These are phyloP conservation scores for Cerioporus squamosus DNA, from an alignment of 1,284 basidiomycete genomes.

Conservation along the genomic window DNA sequence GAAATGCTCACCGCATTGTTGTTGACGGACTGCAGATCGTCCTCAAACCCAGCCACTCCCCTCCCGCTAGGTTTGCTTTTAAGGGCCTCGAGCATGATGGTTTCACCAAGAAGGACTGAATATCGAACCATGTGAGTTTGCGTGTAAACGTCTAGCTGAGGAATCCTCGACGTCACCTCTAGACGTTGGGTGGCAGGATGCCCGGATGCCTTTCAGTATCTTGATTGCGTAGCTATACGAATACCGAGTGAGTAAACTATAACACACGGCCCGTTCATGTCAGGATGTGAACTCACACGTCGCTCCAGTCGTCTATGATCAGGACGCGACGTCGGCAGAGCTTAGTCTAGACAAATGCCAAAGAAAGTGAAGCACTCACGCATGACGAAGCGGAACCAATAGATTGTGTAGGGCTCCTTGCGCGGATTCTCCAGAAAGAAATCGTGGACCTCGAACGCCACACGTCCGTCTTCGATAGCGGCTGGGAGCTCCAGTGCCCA, in stretches of 20 bases:
- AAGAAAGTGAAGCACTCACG: background rate
- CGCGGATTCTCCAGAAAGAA: background rate
- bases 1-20: background rate
- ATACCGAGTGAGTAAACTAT: background rate
- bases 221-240: background rate
- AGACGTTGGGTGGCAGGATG: background rate
- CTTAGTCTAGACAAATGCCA: background rate
- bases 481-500: slow-evolving; percentile 1
- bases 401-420: background rate
- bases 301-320: background rate
- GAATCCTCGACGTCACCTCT: background rate
- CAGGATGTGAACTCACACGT: background rate
- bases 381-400: slow-evolving; percentile 4
- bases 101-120: background rate
- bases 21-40: background rate
- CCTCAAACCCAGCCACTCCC: background rate
- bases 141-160: background rate
- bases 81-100: background rate
- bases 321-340: no score
- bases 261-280: no score
- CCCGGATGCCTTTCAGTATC: background rate
- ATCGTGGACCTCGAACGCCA: slow-evolving; percentile 1
- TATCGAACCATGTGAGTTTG: background rate
- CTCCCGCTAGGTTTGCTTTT: background rate
- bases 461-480: background rate